These are phyloP conservation scores for Exutisphaerella laricina DNA, from an alignment of 2,329 filamentous ascomycete genomes.

Conservation along the genomic window DNA sequence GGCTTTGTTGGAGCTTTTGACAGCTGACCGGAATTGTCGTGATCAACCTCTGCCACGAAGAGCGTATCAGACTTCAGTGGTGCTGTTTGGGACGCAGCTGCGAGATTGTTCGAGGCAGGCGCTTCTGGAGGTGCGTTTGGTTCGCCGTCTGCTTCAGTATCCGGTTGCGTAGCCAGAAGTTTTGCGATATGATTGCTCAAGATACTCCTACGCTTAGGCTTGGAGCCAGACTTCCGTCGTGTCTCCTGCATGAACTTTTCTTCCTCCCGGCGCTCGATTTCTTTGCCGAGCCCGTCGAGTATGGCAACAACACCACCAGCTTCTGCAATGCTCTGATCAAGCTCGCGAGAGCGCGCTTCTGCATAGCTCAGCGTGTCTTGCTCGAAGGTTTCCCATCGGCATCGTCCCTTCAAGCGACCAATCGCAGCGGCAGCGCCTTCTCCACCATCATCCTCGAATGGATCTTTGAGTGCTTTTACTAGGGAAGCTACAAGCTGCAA, in stretches of 20 bases:
- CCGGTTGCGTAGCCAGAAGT: not conserved
- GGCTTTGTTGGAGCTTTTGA: not conserved
- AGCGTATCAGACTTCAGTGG: not conserved
- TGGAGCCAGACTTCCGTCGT: constrained; percentile 19
- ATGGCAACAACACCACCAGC: constrained; percentile 44
- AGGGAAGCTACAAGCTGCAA: constrained; percentile 16
- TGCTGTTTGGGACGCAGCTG: not conserved
- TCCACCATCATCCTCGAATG: constrained; percentile 11
- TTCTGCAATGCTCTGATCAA: constrained; percentile 38
- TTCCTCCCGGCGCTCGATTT: constrained; percentile 22
- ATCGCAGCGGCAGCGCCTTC: constrained; percentile 36
- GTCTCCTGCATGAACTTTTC: constrained; percentile 16
- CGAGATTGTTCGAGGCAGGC: not conserved
- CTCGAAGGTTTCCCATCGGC: constrained; percentile 48
- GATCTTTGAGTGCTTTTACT: constrained; percentile 12
- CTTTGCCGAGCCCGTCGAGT: constrained; percentile 28
- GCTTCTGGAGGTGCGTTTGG: not conserved
- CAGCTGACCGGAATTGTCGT: not conserved
- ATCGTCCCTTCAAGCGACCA: constrained; percentile 41
- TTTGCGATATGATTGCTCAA: not conserved
- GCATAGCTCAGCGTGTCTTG: constrained; percentile 30
- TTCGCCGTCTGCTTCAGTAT: not conserved
- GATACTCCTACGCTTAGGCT: constrained; percentile 4
- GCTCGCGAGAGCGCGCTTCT: constrained; percentile 33
- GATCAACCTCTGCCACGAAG: not conserved